Base-by-base conservation (phyloP, 352 stramenopile genomes). In the Pythium phragmitis region DNA sequence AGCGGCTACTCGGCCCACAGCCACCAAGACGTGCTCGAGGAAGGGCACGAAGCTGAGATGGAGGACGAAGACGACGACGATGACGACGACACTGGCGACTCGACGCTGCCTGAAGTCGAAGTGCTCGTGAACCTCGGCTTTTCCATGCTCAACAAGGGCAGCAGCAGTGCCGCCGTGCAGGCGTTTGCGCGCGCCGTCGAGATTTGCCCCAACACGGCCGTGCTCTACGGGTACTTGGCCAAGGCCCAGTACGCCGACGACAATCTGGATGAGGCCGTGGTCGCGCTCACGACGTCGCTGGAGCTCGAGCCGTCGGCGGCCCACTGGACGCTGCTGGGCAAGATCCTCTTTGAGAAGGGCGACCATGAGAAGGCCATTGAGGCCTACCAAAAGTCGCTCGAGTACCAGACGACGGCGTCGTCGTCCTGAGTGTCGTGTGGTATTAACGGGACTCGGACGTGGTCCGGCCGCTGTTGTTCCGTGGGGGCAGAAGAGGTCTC, bases 341-440 rank as follows among this genome's bases (percentile, higher is more conserved):
- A 95, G 69, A 92, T 95, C 51, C 67, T 94, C 30, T 95, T 94
- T 53, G 87, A 95, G 57, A 93, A 92, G 61, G 87, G 87, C 11
- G 87, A 95, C 71, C 82, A 92, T 63, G 85, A 95, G 67, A 88
- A 88, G 49, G 87, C 87, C 51, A 94, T 95, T 55, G 77, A 83
- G 50, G 87, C 87, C 37, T 95, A 95, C 63, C 85, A 95, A 67
- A 85, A 87, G 55, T 93, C 87, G 16, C 62, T 95, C 54, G 77
- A 87, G 69, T 65, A 58, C 41, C 63, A 70, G 51, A 70, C 42
- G n/a, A 39, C 28, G 30, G 21, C 50, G 17, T 47, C 49, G 2
- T 34, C 53, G 19, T 60, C 53, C 21, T 60, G 43, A 60, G 19
- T 34, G n/a, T 30, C 45, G 45, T 13, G n/a, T 21, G 26, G 26